These are phyloP conservation scores for Ascochyta koolunga DNA, from an alignment of 2,329 filamentous ascomycete species.

Conservation along the genomic window DNA sequence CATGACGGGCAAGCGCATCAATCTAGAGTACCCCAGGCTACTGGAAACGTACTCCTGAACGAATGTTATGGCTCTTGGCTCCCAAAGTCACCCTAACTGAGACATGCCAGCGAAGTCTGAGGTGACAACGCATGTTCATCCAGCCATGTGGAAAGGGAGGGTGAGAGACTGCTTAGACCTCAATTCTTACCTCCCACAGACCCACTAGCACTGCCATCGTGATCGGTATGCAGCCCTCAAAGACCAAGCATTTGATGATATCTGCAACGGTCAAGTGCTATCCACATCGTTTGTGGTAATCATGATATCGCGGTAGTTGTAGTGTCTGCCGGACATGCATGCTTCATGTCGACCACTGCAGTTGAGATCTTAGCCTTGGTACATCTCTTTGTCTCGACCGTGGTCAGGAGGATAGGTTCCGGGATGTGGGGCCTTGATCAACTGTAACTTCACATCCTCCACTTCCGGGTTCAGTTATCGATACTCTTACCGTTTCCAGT, in stretches of 20 bases:
- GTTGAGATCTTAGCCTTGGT: conserved; percentile 3
- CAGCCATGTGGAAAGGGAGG: background rate
- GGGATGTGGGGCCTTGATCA: conserved; percentile 8
- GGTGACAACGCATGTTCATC: background rate
- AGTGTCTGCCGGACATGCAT: background rate
- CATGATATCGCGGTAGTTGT: background rate
- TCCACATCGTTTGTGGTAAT: background rate
- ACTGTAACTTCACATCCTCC: background rate
- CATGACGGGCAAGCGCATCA: background rate
- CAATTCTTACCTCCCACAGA: conserved; percentile 5
- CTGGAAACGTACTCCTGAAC: background rate
- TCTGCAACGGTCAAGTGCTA: background rate
- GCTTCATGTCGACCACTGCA: background rate
- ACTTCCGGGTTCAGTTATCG: background rate
- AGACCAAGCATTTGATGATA: background rate
- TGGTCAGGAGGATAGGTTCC: too few relatives aligned
- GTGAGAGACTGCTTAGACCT: background rate
- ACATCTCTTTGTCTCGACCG: conserved; percentile 11
- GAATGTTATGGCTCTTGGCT: background rate
- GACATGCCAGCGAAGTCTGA: conserved; percentile 23
- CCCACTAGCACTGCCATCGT: background rate
- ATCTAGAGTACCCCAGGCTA: background rate
- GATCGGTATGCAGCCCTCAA: background rate
- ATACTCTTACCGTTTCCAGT: background rate
- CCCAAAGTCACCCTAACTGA: conserved; percentile 2